phyloP scores from a whole-genome alignment of 2,329 filamentous ascomycete genomes.

The Cercospora sojina region DNA sequence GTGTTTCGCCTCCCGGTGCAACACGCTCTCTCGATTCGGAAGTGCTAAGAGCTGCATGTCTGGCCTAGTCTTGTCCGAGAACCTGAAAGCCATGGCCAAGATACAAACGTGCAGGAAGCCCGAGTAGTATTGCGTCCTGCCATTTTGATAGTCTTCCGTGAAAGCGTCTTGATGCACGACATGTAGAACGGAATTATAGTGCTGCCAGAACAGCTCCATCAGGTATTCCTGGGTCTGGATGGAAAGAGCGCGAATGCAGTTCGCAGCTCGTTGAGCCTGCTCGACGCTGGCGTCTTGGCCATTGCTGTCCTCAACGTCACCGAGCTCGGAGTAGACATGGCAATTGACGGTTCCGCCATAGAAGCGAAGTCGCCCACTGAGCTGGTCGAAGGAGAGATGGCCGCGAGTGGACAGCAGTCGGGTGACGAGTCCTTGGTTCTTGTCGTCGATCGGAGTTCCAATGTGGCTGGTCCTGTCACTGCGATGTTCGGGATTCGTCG shows the following conservation, averaged over 20 bases:
- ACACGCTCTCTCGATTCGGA: slow-evolving; percentile 29
- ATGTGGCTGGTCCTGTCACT: slow-evolving; percentile 16
- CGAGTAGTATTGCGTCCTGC: slow-evolving; percentile 29
- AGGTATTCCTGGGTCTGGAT: slow-evolving; percentile 31
- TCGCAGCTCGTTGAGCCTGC: slow-evolving; percentile 29
- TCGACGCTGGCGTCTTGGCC: slow-evolving; percentile 18
- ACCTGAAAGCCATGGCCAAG: slow-evolving; percentile 31
- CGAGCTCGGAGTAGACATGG: slow-evolving; percentile 29
- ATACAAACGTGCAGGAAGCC: slow-evolving; percentile 34
- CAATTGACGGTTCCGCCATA: slow-evolving; percentile 32
- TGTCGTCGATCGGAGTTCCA: slow-evolving; percentile 27
- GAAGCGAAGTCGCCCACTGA: slow-evolving; percentile 28
- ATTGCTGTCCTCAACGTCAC: slow-evolving; percentile 21
- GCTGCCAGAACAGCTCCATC: slow-evolving; percentile 31
- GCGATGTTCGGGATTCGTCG: slow-evolving; percentile 16
- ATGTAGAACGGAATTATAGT: slow-evolving; percentile 31
- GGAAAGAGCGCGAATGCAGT: slow-evolving; percentile 27
- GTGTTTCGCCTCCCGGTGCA: slow-evolving; percentile 31
- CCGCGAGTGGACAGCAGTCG: slow-evolving; percentile 29
- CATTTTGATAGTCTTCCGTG: slow-evolving; percentile 28
- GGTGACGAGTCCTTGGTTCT: slow-evolving; percentile 29
- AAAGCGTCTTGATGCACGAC: slow-evolving; percentile 32
- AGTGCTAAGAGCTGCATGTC: slow-evolving; percentile 30
- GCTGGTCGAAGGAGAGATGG: slow-evolving; percentile 32
- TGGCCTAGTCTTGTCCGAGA: slow-evolving; percentile 28